Conservation (phyloP, 2,329 filamentous ascomycete species). For the Waltergamsia citrina region DNA sequence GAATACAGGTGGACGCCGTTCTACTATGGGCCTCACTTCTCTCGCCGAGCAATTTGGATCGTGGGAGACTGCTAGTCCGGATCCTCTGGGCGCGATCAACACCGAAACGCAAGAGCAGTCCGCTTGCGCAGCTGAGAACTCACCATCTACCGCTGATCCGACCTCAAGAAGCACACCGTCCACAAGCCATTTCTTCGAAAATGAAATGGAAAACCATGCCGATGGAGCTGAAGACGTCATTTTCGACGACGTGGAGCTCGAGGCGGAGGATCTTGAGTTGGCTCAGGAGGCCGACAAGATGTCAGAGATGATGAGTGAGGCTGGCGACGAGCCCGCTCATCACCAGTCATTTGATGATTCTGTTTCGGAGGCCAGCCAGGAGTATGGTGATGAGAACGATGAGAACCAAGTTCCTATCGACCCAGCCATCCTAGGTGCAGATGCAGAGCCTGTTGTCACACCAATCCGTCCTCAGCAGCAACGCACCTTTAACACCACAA, state of each 20-base stretch:
- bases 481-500: conserved; percentile 53
- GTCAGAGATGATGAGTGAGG: conserved; percentile 40
- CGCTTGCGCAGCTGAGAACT: too few species aligned
- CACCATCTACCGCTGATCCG: too few species aligned
- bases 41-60: conserved; percentile 50
- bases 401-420: conserved; percentile 54
- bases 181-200: conserved; percentile 43
- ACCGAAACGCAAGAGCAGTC: too few species aligned
- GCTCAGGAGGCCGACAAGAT: conserved; percentile 51
- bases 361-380: conserved; percentile 52
- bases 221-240: conserved; percentile 7
- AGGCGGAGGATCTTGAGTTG: conserved; percentile 46
- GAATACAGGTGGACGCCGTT: conserved; percentile 15
- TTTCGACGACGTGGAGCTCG: conserved; percentile 37
- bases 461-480: conserved; percentile 43
- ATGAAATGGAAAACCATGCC: conserved; percentile 40
- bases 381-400: conserved; percentile 59
- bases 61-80: too few species aligned
- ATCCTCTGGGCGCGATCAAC: too few species aligned
- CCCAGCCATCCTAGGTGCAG: conserved; percentile 25
- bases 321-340: conserved; percentile 23
- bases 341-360: conserved; percentile 32
- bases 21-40: conserved; percentile 48
- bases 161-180: too few species aligned
- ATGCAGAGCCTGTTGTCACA: conserved; percentile 34